phyloP scores from a whole-genome alignment of 768 basidiomycete genomes.

The Psilocybe cyanescens region DNA sequence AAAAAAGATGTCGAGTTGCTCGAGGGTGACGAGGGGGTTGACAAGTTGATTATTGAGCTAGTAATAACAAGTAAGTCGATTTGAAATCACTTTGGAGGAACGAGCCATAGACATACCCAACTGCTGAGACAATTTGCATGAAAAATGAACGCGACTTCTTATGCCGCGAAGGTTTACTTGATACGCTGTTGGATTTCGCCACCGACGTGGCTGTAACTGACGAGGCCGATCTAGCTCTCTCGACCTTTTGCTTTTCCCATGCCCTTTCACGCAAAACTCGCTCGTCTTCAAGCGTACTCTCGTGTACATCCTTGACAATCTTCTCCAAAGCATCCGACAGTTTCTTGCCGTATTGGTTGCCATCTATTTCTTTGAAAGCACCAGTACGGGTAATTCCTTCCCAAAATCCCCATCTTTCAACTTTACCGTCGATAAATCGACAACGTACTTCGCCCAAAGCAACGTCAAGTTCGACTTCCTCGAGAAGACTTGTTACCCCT shows the following conservation, averaged over 20 bases:
- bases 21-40: slow-evolving; percentile 33
- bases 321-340: slow-evolving; percentile 47
- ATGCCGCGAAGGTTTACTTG: slow-evolving; percentile 48
- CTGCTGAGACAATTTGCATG: slow-evolving; percentile 55
- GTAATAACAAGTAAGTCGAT: slow-evolving; percentile 1
- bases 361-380: slow-evolving; percentile 17
- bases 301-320: slow-evolving; percentile 57
- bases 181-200: slow-evolving; percentile 6
- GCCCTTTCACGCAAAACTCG: slow-evolving; percentile 36
- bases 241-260: slow-evolving; percentile 29
- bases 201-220: slow-evolving; percentile 5
- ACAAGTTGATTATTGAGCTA: slow-evolving; percentile 34
- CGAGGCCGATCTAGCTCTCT: slow-evolving; percentile 26
- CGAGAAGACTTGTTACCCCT: slow-evolving; percentile 56
- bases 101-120: slow-evolving; percentile 47
- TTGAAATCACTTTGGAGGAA: background rate
- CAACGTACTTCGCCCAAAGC: slow-evolving; percentile 48
- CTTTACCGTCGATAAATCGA: slow-evolving; percentile 59
- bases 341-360: slow-evolving; percentile 13
- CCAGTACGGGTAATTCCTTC: slow-evolving; percentile 28
- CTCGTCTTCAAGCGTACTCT: slow-evolving; percentile 47
- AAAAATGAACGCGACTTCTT: slow-evolving; percentile 75
- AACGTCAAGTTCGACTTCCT: slow-evolving; percentile 68
- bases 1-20: slow-evolving; percentile 18
- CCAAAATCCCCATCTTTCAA: slow-evolving; percentile 48